Percentiles rank a stretch among this genome's conserved stretches.
phyloP scores from a whole-genome alignment of 306 rosid genomes.

The Prunus armeniaca region DNA sequence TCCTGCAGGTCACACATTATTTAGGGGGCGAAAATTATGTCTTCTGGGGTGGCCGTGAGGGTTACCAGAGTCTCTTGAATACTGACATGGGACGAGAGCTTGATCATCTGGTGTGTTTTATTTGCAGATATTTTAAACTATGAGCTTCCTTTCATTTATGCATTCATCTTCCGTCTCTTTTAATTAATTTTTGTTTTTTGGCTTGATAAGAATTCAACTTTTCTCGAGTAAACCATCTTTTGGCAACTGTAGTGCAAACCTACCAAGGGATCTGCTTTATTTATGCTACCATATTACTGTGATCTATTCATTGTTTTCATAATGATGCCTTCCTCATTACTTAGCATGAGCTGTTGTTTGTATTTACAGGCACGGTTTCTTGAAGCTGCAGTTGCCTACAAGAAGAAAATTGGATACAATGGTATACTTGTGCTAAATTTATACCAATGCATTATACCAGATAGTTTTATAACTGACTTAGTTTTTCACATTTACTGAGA shows the following conservation, averaged over 20 bases:
- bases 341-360: conserved; percentile 14
- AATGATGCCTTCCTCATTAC: conserved; percentile 3
- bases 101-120: conserved; percentile 69
- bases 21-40: conserved; percentile 96
- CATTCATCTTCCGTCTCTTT: neutral
- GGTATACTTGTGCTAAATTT: conserved; percentile 41
- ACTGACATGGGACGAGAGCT: conserved; percentile 97
- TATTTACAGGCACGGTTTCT: conserved; percentile 76
- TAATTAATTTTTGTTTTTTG: neutral
- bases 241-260: neutral
- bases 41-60: conserved; percentile 99
- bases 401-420: conserved; percentile 92
- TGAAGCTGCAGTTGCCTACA: conserved; percentile 78
- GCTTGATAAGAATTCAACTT: neutral
- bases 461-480: neutral
- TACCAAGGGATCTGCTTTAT: neutral
- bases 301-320: neutral
- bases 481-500: neutral
- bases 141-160: neutral
- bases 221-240: neutral
- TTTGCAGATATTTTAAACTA: neutral
- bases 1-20: conserved; percentile 76
- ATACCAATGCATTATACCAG: conserved; percentile 1
- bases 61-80: conserved; percentile 88
- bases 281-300: neutral